A percentile compares a stretch with the other conserved stretches of the same genome.
Evolutionary conservation across 2,329 filamentous ascomycete species (phyloP).

Genomic region (Aspergillus persii): DNA sequence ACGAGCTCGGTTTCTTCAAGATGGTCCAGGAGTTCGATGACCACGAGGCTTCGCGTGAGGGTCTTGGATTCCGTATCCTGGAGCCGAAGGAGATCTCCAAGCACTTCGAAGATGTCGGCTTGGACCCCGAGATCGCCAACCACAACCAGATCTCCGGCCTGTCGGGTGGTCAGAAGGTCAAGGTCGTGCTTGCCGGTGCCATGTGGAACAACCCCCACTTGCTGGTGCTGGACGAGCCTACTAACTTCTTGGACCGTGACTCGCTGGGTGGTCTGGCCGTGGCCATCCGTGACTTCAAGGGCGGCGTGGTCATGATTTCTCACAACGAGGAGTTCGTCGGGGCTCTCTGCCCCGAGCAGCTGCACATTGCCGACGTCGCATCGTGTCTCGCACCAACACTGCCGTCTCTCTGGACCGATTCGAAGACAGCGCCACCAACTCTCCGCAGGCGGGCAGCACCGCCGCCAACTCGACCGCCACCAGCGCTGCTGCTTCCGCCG

Average conservation of each 20-base stretch:
- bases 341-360: constrained; percentile 91
- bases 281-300: constrained; percentile 96
- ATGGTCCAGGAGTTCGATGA: constrained; percentile 97
- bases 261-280: constrained; percentile 95
- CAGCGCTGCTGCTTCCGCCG: constrained; percentile 62
- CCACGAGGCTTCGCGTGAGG: constrained; percentile 96
- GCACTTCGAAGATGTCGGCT: constrained; percentile 95
- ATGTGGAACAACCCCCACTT: constrained; percentile 99
- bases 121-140: constrained; percentile 97
- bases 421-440: constrained; percentile 72
- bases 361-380: constrained; percentile 84
- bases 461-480: constrained; percentile 59
- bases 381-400: constrained; percentile 77
- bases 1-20: constrained; percentile 85
- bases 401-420: constrained; percentile 78
- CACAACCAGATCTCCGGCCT: constrained; percentile 97
- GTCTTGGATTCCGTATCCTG: constrained; percentile 90
- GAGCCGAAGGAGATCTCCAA: constrained; percentile 93
- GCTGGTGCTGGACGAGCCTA: constrained; percentile 95
- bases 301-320: constrained; percentile 98
- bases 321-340: constrained; percentile 99
- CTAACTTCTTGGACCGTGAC: constrained; percentile 98
- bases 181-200: constrained; percentile 91
- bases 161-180: constrained; percentile 97
- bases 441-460: constrained; percentile 52